A percentile compares a stretch with the other conserved stretches of the same genome.
phyloP scores from a whole-genome alignment of 1,139 yeast species.

The Meyerozyma athensensis region DNA sequence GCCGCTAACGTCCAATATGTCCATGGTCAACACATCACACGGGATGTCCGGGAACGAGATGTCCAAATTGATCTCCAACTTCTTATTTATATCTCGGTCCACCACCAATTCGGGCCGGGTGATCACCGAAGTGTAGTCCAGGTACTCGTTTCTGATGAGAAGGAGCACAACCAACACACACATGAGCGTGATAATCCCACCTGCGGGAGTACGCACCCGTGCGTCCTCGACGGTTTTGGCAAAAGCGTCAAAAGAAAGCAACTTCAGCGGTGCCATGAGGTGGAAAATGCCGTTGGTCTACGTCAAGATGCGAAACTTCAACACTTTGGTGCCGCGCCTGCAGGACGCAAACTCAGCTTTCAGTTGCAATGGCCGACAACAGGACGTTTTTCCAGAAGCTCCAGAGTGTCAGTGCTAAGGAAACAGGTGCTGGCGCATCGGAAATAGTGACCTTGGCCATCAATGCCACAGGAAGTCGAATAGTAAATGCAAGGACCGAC shows the following conservation, averaged over 20 bases:
- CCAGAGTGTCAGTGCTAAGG: conserved; percentile 1
- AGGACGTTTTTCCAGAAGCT: conserved; percentile 1
- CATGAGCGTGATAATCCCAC: conserved; percentile 79
- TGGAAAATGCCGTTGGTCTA: not conserved
- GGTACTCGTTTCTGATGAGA: conserved; percentile 70
- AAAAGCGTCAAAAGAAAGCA: conserved; percentile 80
- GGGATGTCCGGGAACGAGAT: conserved; percentile 80
- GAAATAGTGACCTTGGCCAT: conserved; percentile 30
- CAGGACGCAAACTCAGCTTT: too few species aligned
- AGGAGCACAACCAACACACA: conserved; percentile 61
- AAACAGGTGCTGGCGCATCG: conserved; percentile 19
- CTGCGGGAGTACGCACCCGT: conserved; percentile 77
- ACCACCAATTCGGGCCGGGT: conserved; percentile 81
- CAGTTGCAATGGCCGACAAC: not conserved
- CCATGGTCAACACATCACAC: conserved; percentile 55
- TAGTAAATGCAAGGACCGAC: conserved; percentile 46
- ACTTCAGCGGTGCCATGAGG: conserved; percentile 25
- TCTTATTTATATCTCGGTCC: conserved; percentile 75
- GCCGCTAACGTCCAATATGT: conserved; percentile 68
- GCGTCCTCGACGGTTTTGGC: conserved; percentile 95
- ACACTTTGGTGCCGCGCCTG: not conserved
- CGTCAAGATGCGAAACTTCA: not conserved
- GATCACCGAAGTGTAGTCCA: conserved; percentile 62
- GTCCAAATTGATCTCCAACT: conserved; percentile 75
- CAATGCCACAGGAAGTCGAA: conserved; percentile 39